These are phyloP conservation scores for Leccinellum albellum DNA, from an alignment of 768 basidiomycete species.

Conservation along the genomic window DNA sequence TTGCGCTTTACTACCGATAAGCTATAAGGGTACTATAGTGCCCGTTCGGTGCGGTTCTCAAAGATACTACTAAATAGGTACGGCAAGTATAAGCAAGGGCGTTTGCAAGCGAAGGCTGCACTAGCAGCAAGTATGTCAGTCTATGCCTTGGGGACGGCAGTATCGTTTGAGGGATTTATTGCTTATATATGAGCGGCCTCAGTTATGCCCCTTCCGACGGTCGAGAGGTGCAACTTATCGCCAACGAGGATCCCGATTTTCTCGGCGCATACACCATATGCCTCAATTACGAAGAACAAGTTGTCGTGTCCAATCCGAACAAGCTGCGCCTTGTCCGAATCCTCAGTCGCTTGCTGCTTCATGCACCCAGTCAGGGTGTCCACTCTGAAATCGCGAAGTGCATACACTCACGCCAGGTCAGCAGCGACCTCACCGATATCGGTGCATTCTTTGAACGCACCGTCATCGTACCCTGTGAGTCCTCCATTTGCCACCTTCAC, in stretches of 20 bases:
- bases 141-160: too few species aligned
- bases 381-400: conserved; percentile 1
- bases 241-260: background rate
- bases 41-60: too few species aligned
- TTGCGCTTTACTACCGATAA: too few species aligned
- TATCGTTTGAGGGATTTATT: too few species aligned
- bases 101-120: too few species aligned
- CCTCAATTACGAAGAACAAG: background rate
- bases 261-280: background rate
- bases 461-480: conserved; percentile 5
- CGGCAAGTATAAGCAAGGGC: too few species aligned
- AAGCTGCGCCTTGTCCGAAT: background rate
- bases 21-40: too few species aligned
- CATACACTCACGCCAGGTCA: conserved; percentile 1
- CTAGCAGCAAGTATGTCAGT: too few species aligned
- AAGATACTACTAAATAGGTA: too few species aligned
- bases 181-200: too few species aligned
- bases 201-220: too few species aligned
- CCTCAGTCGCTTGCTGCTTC: conserved; percentile 7
- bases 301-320: background rate
- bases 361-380: background rate
- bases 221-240: background rate
- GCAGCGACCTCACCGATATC: background rate
- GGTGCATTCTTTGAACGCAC: conserved; percentile 4
- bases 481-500: background rate